A percentile compares a stretch with the other conserved stretches of the same genome.
Conservation (phyloP, 306 rosid genomes). For the Vigna nakashimae region DNA sequence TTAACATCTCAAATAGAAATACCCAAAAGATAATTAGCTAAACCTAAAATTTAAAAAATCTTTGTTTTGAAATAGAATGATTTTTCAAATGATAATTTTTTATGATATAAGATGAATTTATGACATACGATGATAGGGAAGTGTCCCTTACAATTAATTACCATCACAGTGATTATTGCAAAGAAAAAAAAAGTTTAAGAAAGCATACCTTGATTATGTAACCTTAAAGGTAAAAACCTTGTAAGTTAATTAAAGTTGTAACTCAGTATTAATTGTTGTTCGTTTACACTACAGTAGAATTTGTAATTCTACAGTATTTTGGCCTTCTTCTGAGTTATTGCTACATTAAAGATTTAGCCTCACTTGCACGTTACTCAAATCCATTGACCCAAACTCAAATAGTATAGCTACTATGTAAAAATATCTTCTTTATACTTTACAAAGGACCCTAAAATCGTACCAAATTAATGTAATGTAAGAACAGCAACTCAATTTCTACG, state of each 20-base stretch:
- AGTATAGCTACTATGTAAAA: neutral
- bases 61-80: no score
- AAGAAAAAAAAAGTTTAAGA: no score
- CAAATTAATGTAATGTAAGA: neutral
- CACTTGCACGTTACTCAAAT: conserved; percentile 42
- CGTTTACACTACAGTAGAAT: neutral
- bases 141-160: no score
- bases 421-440: neutral
- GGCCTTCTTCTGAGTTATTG: neutral
- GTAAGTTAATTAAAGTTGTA: neutral
- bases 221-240: no score
- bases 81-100: no score
- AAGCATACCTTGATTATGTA: no score
- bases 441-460: neutral
- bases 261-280: neutral
- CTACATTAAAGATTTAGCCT: neutral
- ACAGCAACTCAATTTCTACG: neutral
- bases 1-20: no score
- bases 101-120: no score
- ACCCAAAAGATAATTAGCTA: no score
- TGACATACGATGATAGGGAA: no score
- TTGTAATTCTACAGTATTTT: conserved; percentile 11
- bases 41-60: no score
- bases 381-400: conserved; percentile 12
- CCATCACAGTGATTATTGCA: no score